Evolutionary conservation across 768 basidiomycete genomes (phyloP), one percentile per base, ranked within the genome.

Genomic region (Trametes sanguinea): DNA sequence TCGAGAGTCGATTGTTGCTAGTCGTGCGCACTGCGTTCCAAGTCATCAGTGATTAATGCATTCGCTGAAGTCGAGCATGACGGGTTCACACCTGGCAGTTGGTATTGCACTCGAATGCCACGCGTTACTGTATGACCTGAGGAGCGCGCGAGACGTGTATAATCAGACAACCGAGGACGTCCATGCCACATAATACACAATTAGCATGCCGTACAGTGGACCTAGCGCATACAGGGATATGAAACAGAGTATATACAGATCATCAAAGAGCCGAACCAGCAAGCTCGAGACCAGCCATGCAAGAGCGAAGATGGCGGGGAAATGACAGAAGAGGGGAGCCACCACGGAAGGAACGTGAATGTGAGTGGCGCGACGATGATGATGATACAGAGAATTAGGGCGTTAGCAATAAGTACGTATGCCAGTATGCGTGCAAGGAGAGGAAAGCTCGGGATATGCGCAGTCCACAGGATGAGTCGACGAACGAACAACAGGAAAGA

Each of bases 361-460:
- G 35, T 37, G 6, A 37, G 6, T 37, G 35, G 35, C 35, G 35
- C 35, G 35, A 11, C 35, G 35, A 37, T 11, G 37, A 16, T 48
- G 42, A 47, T 59, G 46, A 45, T 63, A 59, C 62, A 63, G 37
- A 22, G 35, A 52, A 63, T 63, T 63, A 63, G 14, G 45, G 22
- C n/a, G 57, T 54, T 63, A 51, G 17, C 29, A 46, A 63, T 63
- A 63, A 59, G 53, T 63, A 43, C 10, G 42, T 44, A 40, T 40
- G 50, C n/a, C 46, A 30, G 54, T 59, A 53, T 53, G 37, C 44
- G 54, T 42, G 53, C 27, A 50, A 43, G 53, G 27, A 39, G 16
- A 32, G 33, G 35, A 27, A 11, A 37, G 35, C 6, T 22, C 35
- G 35, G 35, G 35, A n/a, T 52, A 57, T 57, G 57, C 46, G 56